phyloP scores from a whole-genome alignment of 495 filamentous ascomycete species.

The Talaromyces thailandensis region DNA sequence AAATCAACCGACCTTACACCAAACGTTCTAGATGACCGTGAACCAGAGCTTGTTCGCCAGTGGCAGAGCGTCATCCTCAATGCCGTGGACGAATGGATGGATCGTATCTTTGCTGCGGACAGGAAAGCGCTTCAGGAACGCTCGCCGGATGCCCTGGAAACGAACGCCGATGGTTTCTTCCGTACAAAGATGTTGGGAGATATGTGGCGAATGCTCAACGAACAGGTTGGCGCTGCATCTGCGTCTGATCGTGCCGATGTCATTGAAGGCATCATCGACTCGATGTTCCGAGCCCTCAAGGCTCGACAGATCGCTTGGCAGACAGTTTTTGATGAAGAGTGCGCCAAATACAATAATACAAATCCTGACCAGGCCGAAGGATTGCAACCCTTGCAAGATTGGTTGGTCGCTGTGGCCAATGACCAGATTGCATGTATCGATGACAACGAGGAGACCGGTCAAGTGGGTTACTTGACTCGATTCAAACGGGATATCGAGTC shows the following conservation, averaged over 20 bases:
- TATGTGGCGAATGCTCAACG: conserved; percentile 95
- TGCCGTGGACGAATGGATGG: conserved; percentile 95
- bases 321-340: conserved; percentile 79
- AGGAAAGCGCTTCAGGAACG: conserved; percentile 68
- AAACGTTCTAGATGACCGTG: conserved; percentile 79
- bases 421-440: conserved; percentile 98
- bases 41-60: conserved; percentile 80
- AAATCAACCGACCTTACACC: conserved; percentile 61
- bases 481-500: conserved; percentile 73
- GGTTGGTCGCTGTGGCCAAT: conserved; percentile 93
- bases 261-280: conserved; percentile 84
- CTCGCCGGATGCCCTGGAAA: conserved; percentile 69
- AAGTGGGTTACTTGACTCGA: conserved; percentile 65
- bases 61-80: conserved; percentile 92
- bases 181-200: conserved; percentile 82
- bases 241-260: conserved; percentile 79
- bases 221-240: conserved; percentile 74
- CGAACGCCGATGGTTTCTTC: conserved; percentile 77
- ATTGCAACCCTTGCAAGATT: conserved; percentile 76
- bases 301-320: conserved; percentile 77
- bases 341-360: conserved; percentile 53
- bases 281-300: conserved; percentile 82
- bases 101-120: conserved; percentile 75
- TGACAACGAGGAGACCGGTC: conserved; percentile 60
- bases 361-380: conserved; percentile 60